Conservation (phyloP, 768 basidiomycete species). For the Cystofilobasidium capitatum region DNA sequence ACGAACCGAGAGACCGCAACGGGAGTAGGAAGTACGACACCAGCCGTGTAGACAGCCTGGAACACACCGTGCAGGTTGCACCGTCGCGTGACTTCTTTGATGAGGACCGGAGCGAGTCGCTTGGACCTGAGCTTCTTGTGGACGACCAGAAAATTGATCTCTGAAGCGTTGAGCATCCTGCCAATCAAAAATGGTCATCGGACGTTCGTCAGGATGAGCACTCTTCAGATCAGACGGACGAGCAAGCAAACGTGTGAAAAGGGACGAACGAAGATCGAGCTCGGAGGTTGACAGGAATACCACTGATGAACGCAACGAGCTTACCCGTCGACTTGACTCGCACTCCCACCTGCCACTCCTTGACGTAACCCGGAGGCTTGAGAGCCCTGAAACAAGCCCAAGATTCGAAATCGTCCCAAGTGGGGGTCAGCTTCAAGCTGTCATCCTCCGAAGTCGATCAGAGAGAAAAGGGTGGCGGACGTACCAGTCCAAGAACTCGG, state of each 20-base stretch:
- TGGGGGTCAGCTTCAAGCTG: not conserved
- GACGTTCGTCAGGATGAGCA: not conserved
- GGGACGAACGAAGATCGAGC: conserved; percentile 66
- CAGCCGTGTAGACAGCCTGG: conserved; percentile 95
- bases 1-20: conserved; percentile 69
- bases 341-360: conserved; percentile 94
- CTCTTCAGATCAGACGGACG: not conserved
- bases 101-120: conserved; percentile 85
- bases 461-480: conserved; percentile 13
- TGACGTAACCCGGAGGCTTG: conserved; percentile 81
- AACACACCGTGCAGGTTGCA: conserved; percentile 81
- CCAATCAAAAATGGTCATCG: not conserved
- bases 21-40: conserved; percentile 86
- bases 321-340: conserved; percentile 82
- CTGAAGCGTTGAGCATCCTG: conserved; percentile 62
- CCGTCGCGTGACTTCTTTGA: conserved; percentile 93
- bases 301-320: conserved; percentile 92
- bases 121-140: conserved; percentile 97
- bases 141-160: conserved; percentile 95
- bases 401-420: too few species aligned
- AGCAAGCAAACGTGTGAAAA: not conserved
- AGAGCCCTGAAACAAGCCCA: conserved; percentile 63
- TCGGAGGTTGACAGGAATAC: conserved; percentile 75
- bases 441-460: not conserved
- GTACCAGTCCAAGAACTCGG: conserved; percentile 87